phyloP scores from a whole-genome alignment of 371 early-diverging fungal genomes.

The Funneliformis caledonium region DNA sequence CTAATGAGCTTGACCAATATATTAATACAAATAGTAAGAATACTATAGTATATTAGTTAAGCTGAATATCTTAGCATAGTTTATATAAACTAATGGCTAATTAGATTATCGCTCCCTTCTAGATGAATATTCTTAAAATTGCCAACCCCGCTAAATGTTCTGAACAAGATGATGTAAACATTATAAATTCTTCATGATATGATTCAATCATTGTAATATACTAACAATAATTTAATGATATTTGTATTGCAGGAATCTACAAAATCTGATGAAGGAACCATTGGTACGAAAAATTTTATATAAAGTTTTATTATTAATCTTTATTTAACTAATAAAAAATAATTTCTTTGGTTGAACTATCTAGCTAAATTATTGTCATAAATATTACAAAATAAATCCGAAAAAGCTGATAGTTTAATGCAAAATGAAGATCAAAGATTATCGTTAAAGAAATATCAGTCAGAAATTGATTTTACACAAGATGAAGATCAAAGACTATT shows the following conservation, averaged over 20 bases:
- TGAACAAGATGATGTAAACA: background rate
- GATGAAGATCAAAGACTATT: too few relatives aligned
- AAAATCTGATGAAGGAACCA: background rate
- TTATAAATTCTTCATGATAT: background rate
- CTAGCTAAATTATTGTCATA: background rate
- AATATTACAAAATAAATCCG: background rate
- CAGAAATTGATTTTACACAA: too few relatives aligned
- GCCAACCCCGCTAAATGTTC: background rate
- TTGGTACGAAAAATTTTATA: background rate
- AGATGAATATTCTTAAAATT: background rate
- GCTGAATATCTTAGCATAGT: background rate
- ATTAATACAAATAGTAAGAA: background rate
- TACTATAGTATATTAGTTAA: background rate
- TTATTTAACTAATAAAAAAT: background rate
- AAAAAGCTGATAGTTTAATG: too few relatives aligned
- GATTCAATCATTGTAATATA: background rate
- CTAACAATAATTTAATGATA: background rate
- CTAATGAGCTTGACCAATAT: background rate
- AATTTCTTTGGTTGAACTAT: background rate
- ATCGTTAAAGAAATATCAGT: background rate
- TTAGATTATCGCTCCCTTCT: background rate
- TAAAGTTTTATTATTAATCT: background rate
- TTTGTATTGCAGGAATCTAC: background rate
- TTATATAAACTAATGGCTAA: constrained; percentile 6
- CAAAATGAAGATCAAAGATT: background rate